Evolutionary conservation across 305 asterid species (phyloP).

Genomic region (Fraxinus latifolia): DNA sequence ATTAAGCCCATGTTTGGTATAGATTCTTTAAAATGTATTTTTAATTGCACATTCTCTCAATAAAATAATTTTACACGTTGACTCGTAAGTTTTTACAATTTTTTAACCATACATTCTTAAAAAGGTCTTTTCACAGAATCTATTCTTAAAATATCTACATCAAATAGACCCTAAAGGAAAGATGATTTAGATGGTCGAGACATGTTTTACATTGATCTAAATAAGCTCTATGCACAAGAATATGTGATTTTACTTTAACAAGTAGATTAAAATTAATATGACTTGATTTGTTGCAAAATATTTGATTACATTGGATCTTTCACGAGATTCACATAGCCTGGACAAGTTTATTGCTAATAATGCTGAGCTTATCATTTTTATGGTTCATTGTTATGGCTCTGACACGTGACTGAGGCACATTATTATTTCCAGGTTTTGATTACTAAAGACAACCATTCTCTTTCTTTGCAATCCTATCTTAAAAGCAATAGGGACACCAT

Average conservation of each 20-base stretch:
- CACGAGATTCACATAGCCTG: neutral
- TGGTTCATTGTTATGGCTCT: neutral
- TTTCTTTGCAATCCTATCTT: conserved; percentile 14
- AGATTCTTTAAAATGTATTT: neutral
- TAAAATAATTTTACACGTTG: neutral
- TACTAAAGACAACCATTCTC: neutral
- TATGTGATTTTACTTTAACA: neutral
- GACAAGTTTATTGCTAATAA: neutral
- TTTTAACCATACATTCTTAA: neutral
- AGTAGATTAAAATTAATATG: neutral
- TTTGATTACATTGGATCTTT: neutral
- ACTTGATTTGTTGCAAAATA: neutral
- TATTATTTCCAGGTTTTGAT: neutral
- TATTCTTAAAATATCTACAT: neutral
- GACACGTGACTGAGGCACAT: neutral
- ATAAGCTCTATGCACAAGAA: neutral
- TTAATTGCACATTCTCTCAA: neutral
- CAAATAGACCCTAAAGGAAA: neutral
- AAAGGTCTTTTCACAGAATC: neutral
- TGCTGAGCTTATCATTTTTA: neutral
- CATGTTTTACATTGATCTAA: neutral
- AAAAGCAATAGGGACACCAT: conserved; percentile 5
- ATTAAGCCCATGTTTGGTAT: neutral
- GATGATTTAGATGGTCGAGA: neutral
- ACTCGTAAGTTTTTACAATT: neutral